Base-by-base conservation (phyloP, 345 rosid genomes). In the Rhodomyrtus tomentosa region DNA sequence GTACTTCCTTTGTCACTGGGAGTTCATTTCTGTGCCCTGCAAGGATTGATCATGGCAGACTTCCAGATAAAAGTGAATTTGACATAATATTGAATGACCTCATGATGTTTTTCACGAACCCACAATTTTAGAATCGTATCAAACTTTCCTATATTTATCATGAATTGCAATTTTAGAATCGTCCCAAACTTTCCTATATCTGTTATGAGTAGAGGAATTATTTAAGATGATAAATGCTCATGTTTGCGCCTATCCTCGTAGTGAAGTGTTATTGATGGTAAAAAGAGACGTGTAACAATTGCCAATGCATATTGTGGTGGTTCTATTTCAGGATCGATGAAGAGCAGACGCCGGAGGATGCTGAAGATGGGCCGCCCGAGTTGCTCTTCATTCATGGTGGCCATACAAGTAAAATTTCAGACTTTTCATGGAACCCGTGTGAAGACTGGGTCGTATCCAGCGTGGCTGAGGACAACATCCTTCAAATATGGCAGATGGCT, bases 401-500 rank as follows among this genome's bases (percentile, higher is more conserved):
- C 76, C 99, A 98, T 87, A 98, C 99, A 3, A 94, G 99, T 91
- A 98, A 98, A 91, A 93, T 98, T 58, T 96, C 99, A 16, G 99
- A 96, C 88, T 98, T 98, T 88, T 96, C 99, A 11, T 97, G 99
- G 99, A 97, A 97, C 90, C 98, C 99, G 5, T 95, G 98, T 85
- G 99, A 97, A 87, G 99, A 97, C 86, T 97, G 99, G 99, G 99
- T 97, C 53, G 58, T 97, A 53, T 91, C 98, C 40, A 97, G 99
- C 85, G 99, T 97, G 55, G 98, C 99, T 2, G 99, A 97, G 87
- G 99, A 97, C 90, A 97, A 97, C 89, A 97, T 97, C 80, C 98
- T 97, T 83, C 99, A 97, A 81, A 96, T 97, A 86, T 97, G 99
- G 99, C 99, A 97, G 92, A 96, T 97, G 99, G 98, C 99, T 15